These are phyloP conservation scores for Eleusine indica DNA, from an alignment of 176 grass and related monocot genomes.

Conservation along the genomic window DNA sequence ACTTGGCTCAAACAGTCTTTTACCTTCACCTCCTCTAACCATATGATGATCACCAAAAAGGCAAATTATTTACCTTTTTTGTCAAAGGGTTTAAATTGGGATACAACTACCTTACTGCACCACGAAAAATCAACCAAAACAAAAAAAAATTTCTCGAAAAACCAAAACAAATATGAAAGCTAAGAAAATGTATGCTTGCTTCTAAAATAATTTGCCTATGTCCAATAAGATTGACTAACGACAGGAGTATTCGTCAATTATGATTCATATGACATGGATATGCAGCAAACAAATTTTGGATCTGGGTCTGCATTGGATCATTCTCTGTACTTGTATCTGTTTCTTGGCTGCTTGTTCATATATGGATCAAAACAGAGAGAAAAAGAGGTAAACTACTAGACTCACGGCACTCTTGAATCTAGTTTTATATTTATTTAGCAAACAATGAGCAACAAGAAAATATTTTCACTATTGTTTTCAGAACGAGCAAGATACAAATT, in stretches of 20 bases:
- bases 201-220: background rate
- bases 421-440: background rate
- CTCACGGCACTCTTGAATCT: background rate
- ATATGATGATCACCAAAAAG: conserved; percentile 4
- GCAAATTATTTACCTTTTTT: background rate
- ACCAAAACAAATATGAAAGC: background rate
- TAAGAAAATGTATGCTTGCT: background rate
- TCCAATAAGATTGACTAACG: background rate
- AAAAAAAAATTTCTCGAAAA: background rate
- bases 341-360: conserved; percentile 53
- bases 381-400: conserved; percentile 44
- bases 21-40: background rate
- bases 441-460: background rate
- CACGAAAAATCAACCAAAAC: background rate
- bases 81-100: conserved; percentile 13
- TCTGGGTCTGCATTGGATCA: conserved; percentile 39
- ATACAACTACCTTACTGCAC: background rate
- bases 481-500: conserved; percentile 44
- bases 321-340: conserved; percentile 27
- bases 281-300: conserved; percentile 48
- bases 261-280: conserved; percentile 15
- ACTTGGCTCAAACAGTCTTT: background rate
- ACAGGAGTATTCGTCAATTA: background rate
- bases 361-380: conserved; percentile 52
- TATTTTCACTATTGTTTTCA: background rate